Conservation (phyloP, 805 yeast genomes). For the Ogataea glucozyma region DNA sequence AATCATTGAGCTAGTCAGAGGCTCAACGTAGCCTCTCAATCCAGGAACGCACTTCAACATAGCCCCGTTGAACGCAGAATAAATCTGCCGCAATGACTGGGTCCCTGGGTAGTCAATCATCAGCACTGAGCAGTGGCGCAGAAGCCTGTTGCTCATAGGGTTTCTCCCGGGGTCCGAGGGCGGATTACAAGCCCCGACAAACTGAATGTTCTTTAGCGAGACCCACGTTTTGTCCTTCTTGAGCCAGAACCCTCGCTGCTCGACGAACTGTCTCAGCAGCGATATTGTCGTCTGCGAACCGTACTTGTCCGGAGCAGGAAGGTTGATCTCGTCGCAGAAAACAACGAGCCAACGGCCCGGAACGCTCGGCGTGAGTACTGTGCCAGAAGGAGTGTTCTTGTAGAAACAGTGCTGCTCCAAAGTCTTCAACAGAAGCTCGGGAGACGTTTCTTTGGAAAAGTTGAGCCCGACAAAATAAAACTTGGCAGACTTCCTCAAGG, state of each 20-base stretch:
- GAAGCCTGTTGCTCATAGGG: slow-evolving; percentile 55
- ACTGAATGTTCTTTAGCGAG: slow-evolving; percentile 57
- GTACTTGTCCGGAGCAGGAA: slow-evolving; percentile 70
- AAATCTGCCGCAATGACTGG: slow-evolving; percentile 65
- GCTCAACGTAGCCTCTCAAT: slow-evolving; percentile 51
- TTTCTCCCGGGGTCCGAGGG: slow-evolving; percentile 78
- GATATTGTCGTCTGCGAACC: slow-evolving; percentile 74
- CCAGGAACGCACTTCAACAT: slow-evolving; percentile 61
- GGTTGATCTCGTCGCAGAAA: slow-evolving; percentile 89
- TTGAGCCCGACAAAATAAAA: slow-evolving; percentile 69
- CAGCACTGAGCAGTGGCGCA: slow-evolving; percentile 64
- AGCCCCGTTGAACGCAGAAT: slow-evolving; percentile 56
- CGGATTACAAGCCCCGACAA: slow-evolving; percentile 97
- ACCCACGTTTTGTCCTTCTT: slow-evolving; percentile 65
- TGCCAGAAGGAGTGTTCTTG: slow-evolving; percentile 51
- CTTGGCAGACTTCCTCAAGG: slow-evolving; percentile 57
- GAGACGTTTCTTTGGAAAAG: slow-evolving; percentile 79
- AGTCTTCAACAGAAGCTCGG: slow-evolving; percentile 57
- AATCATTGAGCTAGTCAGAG: slow-evolving; percentile 66
- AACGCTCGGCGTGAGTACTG: slow-evolving; percentile 55
- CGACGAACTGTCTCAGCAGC: slow-evolving; percentile 73
- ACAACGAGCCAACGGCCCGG: slow-evolving; percentile 73
- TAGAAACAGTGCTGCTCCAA: slow-evolving; percentile 75
- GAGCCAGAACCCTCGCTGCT: slow-evolving; percentile 77
- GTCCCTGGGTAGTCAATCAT: slow-evolving; percentile 79